Evolutionary conservation across 352 stramenopile genomes (phyloP), one percentile per base, ranked within the genome.

Genomic region (Phytophthora pistaciae): DNA sequence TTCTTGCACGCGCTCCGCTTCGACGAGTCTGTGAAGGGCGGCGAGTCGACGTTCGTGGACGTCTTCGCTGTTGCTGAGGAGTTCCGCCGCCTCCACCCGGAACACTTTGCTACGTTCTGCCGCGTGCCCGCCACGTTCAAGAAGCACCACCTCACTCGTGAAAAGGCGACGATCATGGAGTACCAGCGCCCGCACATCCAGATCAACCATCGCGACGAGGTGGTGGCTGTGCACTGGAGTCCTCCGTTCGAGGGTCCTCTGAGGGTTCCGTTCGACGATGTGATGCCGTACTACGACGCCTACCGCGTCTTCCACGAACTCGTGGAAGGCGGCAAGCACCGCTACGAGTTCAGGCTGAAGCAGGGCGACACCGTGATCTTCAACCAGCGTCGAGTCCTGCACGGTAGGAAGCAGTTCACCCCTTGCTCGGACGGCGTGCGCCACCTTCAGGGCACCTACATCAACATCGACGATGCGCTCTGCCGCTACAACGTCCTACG

Each of bases 201-300:
- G 46, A 71, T 94, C 0, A 95, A 96, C 70, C 85, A 96, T 49
- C 87, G 84, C 33, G 75, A 83, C 21, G 88, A 96, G 70, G 88
- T 95, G n/a, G 77, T 97, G 44, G 91, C 87, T 23, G 91, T 98
- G 21, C 88, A 97, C 75, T 99, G 96, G 96, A 97, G 87, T 40
- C 96, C 96, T 64, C 93, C 96, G 0, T 99, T 99, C 72, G 95
- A 99, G 76, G 96, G 95, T 3, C 93, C 94, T n/a, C 66, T 98
- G 27, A 78, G 88, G 60, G 86, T 96, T n/a, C 71, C 83, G 38
- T 89, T 91, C 74, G 75, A 91, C 42, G 82, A 94, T 42, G 79
- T 94, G 2, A 79, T 77, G 56, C 77, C 77, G 33, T 96, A 96
- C 73, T 96, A 96, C 55, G 85, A 88, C 9, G 90, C 90, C 16